Conservation (phyloP, 148 eudicot genomes). For the Chenopodium suecicum region DNA sequence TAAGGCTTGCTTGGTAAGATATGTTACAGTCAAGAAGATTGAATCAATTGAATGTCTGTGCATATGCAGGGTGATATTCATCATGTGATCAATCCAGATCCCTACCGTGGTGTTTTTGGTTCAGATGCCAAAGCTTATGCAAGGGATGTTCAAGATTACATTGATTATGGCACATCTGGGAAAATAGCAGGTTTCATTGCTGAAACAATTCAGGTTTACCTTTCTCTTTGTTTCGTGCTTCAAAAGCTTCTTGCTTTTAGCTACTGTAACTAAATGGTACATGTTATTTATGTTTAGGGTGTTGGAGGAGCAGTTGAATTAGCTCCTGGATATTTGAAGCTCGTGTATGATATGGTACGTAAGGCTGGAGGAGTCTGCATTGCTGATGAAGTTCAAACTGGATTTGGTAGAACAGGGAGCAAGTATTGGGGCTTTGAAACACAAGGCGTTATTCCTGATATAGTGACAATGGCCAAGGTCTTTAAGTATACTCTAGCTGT, state of each 20-base stretch:
- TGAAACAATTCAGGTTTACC: constrained; percentile 86
- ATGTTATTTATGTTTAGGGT: constrained; percentile 49
- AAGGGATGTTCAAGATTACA: constrained; percentile 85
- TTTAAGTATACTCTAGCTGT: neutral
- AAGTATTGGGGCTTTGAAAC: constrained; percentile 95
- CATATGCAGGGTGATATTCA: constrained; percentile 84
- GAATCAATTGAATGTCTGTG: neutral
- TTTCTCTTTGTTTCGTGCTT: constrained; percentile 4
- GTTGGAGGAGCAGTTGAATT: constrained; percentile 99
- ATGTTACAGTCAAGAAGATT: neutral
- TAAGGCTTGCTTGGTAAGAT: neutral
- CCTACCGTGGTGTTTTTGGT: constrained; percentile 88
- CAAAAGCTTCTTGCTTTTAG: neutral
- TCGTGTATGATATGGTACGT: constrained; percentile 79
- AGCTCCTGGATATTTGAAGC: constrained; percentile 84
- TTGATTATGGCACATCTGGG: constrained; percentile 90
- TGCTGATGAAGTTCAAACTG: constrained; percentile 95
- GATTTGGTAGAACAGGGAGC: constrained; percentile 92
- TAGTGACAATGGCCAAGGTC: constrained; percentile 98
- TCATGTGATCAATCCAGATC: constrained; percentile 94
- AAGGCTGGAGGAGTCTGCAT: constrained; percentile 94
- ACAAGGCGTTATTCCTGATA: constrained; percentile 83
- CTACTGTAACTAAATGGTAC: constrained; percentile 1
- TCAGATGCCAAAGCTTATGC: constrained; percentile 74
- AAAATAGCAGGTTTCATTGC: constrained; percentile 97